Percentiles rank a stretch among this genome's conserved stretches.
These are phyloP conservation scores for Cladosporium oxysporum DNA, from an alignment of 2,329 filamentous ascomycete genomes.

Conservation along the genomic window DNA sequence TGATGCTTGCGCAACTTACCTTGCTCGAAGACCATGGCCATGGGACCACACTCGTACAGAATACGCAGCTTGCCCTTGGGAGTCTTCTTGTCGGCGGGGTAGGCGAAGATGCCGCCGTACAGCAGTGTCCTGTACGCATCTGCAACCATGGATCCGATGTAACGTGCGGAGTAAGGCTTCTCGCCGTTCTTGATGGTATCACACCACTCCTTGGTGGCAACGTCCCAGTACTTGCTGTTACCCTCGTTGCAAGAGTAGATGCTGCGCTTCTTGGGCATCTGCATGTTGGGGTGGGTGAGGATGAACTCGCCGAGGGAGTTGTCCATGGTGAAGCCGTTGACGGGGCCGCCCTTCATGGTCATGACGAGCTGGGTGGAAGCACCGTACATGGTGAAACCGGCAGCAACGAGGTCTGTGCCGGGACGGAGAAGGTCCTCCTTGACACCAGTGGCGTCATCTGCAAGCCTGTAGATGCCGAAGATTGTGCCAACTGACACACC, in stretches of 20 bases:
- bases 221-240: conserved; percentile 95
- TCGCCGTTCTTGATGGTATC: conserved; percentile 81
- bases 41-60: conserved; percentile 96
- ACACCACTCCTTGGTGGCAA: conserved; percentile 84
- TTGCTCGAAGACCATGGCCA: conserved; percentile 99
- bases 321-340: conserved; percentile 98
- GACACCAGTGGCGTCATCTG: conserved; percentile 70
- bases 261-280: conserved; percentile 72
- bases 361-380: conserved; percentile 94
- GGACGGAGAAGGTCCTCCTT: conserved; percentile 87
- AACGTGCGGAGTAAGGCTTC: conserved; percentile 83
- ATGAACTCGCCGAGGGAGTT: conserved; percentile 98
- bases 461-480: conserved; percentile 89
- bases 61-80: conserved; percentile 98
- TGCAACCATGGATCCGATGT: conserved; percentile 98
- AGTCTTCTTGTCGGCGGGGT: conserved; percentile 96
- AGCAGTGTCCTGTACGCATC: conserved; percentile 94
- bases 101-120: conserved; percentile 96
- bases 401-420: conserved; percentile 86
- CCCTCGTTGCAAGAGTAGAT: conserved; percentile 99
- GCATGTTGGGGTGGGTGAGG: conserved; percentile 93
- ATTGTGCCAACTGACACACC: conserved; percentile 98
- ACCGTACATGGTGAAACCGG: conserved; percentile 99
- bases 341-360: conserved; percentile 87
- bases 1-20: conserved; percentile 61